These are phyloP conservation scores for Alopecurus myosuroides DNA, from an alignment of 176 grass and related monocot species.

Conservation along the genomic window DNA sequence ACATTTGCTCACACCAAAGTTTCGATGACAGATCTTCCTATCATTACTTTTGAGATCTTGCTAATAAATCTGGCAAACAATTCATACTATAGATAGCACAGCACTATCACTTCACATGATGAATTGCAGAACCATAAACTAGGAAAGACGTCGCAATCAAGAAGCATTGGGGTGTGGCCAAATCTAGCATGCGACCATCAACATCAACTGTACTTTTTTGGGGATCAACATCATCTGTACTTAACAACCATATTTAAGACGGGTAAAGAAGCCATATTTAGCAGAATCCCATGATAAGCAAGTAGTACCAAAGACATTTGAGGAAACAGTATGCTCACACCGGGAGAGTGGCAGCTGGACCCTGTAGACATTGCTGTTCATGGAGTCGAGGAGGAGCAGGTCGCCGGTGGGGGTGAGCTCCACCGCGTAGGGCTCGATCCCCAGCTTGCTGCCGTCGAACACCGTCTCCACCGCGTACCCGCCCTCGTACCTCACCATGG, in stretches of 20 bases:
- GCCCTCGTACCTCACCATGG: constrained; percentile 84
- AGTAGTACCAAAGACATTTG: not conserved
- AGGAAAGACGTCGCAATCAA: constrained; percentile 20
- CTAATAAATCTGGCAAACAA: not conserved
- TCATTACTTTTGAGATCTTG: not conserved
- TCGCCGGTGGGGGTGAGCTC: constrained; percentile 78
- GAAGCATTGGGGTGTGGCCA: not conserved
- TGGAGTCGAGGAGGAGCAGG: constrained; percentile 85
- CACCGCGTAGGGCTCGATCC: constrained; percentile 85
- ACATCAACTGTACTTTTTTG: too few relatives aligned
- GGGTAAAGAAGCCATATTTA: not conserved
- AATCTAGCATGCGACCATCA: constrained; percentile 10
- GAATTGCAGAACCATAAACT: constrained; percentile 11
- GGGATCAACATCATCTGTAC: constrained; percentile 4
- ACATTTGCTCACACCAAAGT: not conserved
- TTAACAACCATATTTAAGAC: not conserved
- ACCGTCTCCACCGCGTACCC: constrained; percentile 92
- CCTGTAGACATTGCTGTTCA: constrained; percentile 97
- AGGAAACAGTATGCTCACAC: constrained; percentile 55
- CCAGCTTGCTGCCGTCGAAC: constrained; percentile 96
- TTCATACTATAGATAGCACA: not conserved
- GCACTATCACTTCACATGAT: too few relatives aligned
- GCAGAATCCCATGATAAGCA: constrained; percentile 36
- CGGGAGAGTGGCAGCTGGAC: constrained; percentile 71
- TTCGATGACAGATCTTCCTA: not conserved